Evolutionary conservation across 345 rosid species (phyloP).

Genomic region (Rhodomyrtus tomentosa): DNA sequence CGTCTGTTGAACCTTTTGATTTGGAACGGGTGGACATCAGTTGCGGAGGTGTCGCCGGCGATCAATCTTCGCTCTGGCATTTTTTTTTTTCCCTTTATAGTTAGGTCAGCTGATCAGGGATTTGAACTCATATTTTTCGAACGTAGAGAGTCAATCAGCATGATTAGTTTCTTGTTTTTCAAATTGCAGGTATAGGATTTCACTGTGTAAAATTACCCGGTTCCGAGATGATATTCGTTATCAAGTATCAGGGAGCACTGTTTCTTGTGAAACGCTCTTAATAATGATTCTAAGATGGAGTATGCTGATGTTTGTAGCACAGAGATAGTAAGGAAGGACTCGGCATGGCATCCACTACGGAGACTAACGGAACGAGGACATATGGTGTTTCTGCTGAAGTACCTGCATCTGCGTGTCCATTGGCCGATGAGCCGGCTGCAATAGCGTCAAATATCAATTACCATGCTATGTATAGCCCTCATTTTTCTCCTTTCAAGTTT

Average conservation of each 20-base stretch:
- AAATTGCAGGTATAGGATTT: neutral
- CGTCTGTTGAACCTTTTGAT: neutral
- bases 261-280: neutral
- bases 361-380: constrained; percentile 15
- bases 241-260: neutral
- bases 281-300: neutral
- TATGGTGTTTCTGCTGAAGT: constrained; percentile 20
- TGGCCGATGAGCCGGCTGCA: constrained; percentile 38
- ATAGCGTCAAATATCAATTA: constrained; percentile 75
- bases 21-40: neutral
- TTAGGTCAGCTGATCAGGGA: neutral
- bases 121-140: neutral
- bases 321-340: neutral
- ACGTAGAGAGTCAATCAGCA: neutral
- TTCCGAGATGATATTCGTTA: neutral
- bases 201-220: neutral
- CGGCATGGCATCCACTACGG: constrained; percentile 21
- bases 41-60: neutral
- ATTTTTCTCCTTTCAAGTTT: constrained; percentile 90
- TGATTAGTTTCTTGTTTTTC: neutral
- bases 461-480: constrained; percentile 75
- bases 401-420: constrained; percentile 52
- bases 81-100: neutral
- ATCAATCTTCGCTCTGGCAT: neutral
- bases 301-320: neutral